A percentile compares a stretch with the other conserved stretches of the same genome.
Conservation (phyloP, 495 filamentous ascomycete genomes). For the Neurospora sp. region DNA sequence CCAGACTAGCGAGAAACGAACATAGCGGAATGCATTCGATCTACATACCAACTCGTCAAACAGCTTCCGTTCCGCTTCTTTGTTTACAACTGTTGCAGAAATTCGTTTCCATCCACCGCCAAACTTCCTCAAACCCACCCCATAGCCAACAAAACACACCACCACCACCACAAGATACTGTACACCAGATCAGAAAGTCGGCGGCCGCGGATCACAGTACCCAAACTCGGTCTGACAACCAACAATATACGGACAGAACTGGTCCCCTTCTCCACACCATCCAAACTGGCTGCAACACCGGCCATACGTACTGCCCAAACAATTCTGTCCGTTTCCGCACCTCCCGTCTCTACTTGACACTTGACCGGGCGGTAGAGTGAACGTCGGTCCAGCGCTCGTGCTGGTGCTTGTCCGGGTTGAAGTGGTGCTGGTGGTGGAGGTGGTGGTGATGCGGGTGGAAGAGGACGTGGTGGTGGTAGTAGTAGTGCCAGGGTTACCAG, state of each 20-base stretch:
- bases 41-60: neutral
- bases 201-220: constrained; percentile 16
- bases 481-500: constrained; percentile 3
- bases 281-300: constrained; percentile 30
- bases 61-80: neutral
- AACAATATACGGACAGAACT: constrained; percentile 34
- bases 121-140: too few relatives aligned
- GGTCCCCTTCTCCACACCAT: constrained; percentile 31
- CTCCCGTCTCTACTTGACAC: constrained; percentile 16
- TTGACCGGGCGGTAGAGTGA: constrained; percentile 14
- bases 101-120: neutral
- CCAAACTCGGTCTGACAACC: constrained; percentile 25
- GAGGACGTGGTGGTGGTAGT: neutral
- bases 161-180: too few relatives aligned
- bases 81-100: neutral
- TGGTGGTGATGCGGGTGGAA: neutral
- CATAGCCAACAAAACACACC: neutral
- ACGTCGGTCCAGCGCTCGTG: constrained; percentile 2
- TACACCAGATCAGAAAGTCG: neutral
- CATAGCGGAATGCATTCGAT: neutral
- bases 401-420: neutral
- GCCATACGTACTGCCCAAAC: constrained; percentile 17
- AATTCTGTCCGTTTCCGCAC: constrained; percentile 20
- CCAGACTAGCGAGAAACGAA: neutral
- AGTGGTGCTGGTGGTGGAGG: neutral